phyloP scores from a whole-genome alignment of 2,329 filamentous ascomycete species.

The Botrytis fabae region DNA sequence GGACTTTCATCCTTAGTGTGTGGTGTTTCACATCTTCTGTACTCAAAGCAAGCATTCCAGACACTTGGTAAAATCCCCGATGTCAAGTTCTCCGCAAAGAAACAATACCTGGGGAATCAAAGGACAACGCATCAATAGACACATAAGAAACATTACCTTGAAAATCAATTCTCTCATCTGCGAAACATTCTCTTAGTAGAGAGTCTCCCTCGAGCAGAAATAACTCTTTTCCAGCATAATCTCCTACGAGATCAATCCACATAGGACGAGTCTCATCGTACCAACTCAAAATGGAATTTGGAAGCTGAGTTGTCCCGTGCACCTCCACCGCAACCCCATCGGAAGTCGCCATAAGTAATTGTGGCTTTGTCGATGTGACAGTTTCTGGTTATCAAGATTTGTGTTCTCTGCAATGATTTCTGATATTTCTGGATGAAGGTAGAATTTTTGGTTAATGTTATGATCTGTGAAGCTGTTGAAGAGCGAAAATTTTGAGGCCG shows the following conservation, averaged over 20 bases:
- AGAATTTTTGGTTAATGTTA: neutral
- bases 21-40: neutral
- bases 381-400: neutral
- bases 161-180: conserved; percentile 64
- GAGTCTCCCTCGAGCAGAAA: conserved; percentile 75
- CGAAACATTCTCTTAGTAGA: conserved; percentile 63
- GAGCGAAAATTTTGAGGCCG: conserved; percentile 9
- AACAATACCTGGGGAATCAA: neutral
- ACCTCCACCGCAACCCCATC: conserved; percentile 15
- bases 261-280: conserved; percentile 48
- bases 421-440: conserved; percentile 11
- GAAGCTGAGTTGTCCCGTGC: conserved; percentile 26
- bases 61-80: neutral
- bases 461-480: neutral
- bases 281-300: conserved; percentile 38
- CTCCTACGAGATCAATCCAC: conserved; percentile 67
- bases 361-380: conserved; percentile 15
- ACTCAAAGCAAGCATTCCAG: neutral
- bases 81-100: conserved; percentile 7
- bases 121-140: neutral
- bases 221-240: conserved; percentile 72
- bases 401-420: conserved; percentile 2
- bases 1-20: neutral
- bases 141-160: conserved; percentile 42
- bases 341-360: conserved; percentile 17